Percentiles rank a stretch among this genome's conserved stretches.
Evolutionary conservation across 179 eudicot genomes (phyloP).

Genomic region (Vitellaria paradoxa): DNA sequence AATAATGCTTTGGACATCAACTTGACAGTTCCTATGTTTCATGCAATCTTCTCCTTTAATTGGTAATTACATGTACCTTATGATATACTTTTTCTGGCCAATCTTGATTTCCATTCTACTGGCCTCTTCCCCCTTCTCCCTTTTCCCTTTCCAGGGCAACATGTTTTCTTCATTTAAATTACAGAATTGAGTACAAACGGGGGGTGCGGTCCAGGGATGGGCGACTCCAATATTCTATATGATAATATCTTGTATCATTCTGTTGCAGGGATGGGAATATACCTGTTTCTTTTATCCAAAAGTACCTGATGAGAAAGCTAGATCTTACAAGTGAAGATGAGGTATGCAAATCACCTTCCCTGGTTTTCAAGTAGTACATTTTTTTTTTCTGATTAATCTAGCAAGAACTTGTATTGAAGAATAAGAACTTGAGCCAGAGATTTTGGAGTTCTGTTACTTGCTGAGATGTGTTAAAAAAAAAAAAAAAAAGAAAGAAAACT

Average conservation of each 20-base stretch:
- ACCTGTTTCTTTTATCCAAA: constrained; percentile 73
- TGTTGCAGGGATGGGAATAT: constrained; percentile 68
- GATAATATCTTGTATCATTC: not conserved
- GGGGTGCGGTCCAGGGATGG: not conserved
- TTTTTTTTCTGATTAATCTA: not conserved
- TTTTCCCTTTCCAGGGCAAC: too few relatives aligned
- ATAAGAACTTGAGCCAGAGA: not conserved
- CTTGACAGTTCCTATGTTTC: not conserved
- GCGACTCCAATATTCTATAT: not conserved
- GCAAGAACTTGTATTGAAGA: too few relatives aligned
- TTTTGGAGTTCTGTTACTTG: not conserved
- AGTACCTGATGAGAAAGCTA: constrained; percentile 68
- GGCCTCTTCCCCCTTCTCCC: too few relatives aligned
- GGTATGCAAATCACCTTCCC: constrained; percentile 32
- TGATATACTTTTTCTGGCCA: not conserved
- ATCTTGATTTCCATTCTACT: not conserved
- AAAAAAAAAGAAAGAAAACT: too few relatives aligned
- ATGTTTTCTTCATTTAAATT: not conserved
- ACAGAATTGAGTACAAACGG: not conserved
- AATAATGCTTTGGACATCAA: not conserved
- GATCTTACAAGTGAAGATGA: constrained; percentile 73
- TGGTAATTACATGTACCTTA: too few relatives aligned
- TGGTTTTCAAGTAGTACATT: not conserved
- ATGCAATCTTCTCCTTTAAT: not conserved
- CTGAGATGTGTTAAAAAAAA: not conserved